Base-by-base conservation (phyloP, 2,329 filamentous ascomycete genomes). In the Ophiocordyceps polyrhachis-furcata region DNA sequence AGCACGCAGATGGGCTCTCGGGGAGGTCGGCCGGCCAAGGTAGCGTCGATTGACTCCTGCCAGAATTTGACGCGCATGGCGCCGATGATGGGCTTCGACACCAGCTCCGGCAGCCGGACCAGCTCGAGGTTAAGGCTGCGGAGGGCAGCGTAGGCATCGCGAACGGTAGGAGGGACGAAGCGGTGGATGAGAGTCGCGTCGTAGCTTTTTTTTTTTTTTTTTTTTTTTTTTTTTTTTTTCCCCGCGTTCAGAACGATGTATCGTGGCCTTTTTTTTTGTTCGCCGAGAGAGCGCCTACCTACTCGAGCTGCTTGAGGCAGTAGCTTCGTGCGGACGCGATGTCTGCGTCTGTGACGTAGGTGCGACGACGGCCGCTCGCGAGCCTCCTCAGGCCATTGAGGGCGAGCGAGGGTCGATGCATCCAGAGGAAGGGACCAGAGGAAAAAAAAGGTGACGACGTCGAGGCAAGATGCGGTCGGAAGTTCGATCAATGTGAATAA, bases 51-150 rank as follows among this genome's bases (percentile, higher is more conserved):
- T 5, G 84, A 78, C 53, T 96, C 88, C 43, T 84, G 77, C 84
- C 91, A 96, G 68, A 96, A 96, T 60, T 94, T 85, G 62, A 94
- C 81, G 50, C 91, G 86, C 71, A 96, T 78, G 44, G 80, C 71
- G 43, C 86, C 89, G 48, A 96, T 83, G 4, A 81, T 81, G n/a
- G 83, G 77, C 48, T 83, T 91, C 42, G 84, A 91, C 19, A 91
- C 88, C 13, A 83, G 78, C 62, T 96, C 89, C 46, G 91, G 86
- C 49, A 96, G 82, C 46, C 84, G 76, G 41, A 89, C 84, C 48
- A 95, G 75, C 61, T 95, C 89, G 55, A 96, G 74, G 58, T 98
- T 98, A 61, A 98, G 79, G 43, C 88, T 83, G 50, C 89, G 83
- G 47, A 98, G 77, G 47, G 88, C 86, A 52, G 93, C 75, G 64